These are phyloP conservation scores for Myxozyma geophila DNA, from an alignment of 805 yeast genomes.

Conservation along the genomic window DNA sequence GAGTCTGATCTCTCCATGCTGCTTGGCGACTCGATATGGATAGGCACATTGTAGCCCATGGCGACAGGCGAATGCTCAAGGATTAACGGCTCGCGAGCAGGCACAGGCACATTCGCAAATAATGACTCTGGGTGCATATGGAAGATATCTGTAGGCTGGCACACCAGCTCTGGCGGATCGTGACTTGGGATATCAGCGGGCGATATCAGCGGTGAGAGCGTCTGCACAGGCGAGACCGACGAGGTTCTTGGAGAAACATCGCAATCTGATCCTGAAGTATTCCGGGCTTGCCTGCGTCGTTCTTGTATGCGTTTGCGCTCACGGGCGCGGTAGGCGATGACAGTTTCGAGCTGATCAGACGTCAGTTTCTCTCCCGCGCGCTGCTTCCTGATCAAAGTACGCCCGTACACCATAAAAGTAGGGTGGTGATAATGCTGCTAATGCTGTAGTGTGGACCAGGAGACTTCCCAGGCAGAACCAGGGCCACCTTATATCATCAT, in stretches of 20 bases:
- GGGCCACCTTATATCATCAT: no score
- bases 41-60: not conserved
- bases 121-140: no score
- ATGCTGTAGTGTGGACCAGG: no score
- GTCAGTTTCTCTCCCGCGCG: not conserved
- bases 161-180: no score
- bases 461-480: no score
- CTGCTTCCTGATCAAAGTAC: conserved; percentile 5
- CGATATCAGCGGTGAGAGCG: no score
- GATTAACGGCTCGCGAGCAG: not conserved
- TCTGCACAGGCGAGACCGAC: no score
- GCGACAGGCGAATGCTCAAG: not conserved
- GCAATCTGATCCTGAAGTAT: not conserved
- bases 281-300: not conserved
- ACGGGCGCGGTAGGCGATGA: not conserved
- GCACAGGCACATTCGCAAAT: no score
- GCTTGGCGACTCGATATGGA: not conserved
- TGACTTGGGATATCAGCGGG: no score
- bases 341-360: not conserved
- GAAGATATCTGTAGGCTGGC: no score
- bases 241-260: not conserved
- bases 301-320: conserved; percentile 12
- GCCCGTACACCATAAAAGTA: conserved; percentile 11
- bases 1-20: not conserved
- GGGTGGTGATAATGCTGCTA: not conserved